Evolutionary conservation across 139 green algal species (phyloP), one percentile per base, ranked within the genome.

Genomic region (Pleodorina starrii): DNA sequence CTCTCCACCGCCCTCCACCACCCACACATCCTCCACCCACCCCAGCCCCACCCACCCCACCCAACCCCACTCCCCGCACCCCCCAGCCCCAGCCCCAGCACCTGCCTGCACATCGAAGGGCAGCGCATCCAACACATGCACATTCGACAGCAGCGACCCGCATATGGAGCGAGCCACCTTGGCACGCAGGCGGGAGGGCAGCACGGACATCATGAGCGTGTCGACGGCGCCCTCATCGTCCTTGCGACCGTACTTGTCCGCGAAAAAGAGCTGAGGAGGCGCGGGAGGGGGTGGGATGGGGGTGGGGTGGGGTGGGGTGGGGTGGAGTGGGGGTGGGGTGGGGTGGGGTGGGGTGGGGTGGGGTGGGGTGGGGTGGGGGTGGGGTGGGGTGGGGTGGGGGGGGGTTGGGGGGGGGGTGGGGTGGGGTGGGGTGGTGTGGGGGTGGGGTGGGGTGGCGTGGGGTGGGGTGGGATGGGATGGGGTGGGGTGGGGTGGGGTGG

Each of bases 201-300:
- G 69, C 16, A 63, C 46, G 16, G 23, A 14, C 83, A 88, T 80
- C 17, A 88, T 40, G 10, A 19, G 25, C 21, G 10, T 7, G 66
- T 88, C 83, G 2, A 72, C 5, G 10, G 44, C 46, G 46, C 51
- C 83, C n/a, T 88, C 83, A 32, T 81, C 44, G 32, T 81, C 44
- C 83, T 71, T 88, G 46, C 36, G 66, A 7, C 54, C 48, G 83
- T 88, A 88, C 46, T 81, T 75, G 48, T 88, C 83, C 6, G 69
- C 32, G 68, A 80, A 88, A 66, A 72, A 88, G 44, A 81, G 80
- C 83, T 88, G 44, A 42, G 57, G 25, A 44, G 6, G 72, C 6
- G 32, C 35, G n/a, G 32, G 68, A 27, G 43, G 68, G 32, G 68
- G 68, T 7, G 68, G 68, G 68, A 25, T 17, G 32, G 48, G 76